A percentile compares a stretch with the other conserved stretches of the same genome.
phyloP scores from a whole-genome alignment of 2,329 filamentous ascomycete species.

The Chrysoporthe deuterocubensis region DNA sequence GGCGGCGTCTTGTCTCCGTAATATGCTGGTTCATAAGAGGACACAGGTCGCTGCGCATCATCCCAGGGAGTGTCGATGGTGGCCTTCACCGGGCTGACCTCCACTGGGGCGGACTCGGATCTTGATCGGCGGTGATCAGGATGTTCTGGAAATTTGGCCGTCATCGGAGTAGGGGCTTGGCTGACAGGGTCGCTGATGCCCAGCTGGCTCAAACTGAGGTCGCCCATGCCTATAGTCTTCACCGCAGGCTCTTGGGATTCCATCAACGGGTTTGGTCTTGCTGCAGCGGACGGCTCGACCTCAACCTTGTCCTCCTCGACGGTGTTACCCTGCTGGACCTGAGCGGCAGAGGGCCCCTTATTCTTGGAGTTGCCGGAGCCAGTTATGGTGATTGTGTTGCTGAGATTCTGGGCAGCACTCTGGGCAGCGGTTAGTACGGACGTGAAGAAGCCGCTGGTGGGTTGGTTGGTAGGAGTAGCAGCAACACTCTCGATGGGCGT shows the following conservation, averaged over 20 bases:
- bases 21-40: constrained; percentile 51
- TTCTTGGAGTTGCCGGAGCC: constrained; percentile 50
- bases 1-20: constrained; percentile 69
- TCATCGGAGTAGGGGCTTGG: constrained; percentile 59
- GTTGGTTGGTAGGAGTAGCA: constrained; percentile 47
- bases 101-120: constrained; percentile 64
- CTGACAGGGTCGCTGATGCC: constrained; percentile 71
- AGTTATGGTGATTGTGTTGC: constrained; percentile 73
- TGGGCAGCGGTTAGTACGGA: constrained; percentile 92
- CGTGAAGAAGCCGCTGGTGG: constrained; percentile 82
- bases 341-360: constrained; percentile 9
- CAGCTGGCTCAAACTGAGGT: constrained; percentile 86
- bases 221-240: constrained; percentile 85
- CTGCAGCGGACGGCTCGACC: constrained; percentile 48
- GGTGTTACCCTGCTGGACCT: constrained; percentile 33
- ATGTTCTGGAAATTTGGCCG: constrained; percentile 57
- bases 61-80: constrained; percentile 44
- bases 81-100: constrained; percentile 38
- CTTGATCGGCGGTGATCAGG: constrained; percentile 49
- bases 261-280: constrained; percentile 45
- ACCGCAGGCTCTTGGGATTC: constrained; percentile 75
- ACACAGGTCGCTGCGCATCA: constrained; percentile 48
- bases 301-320: constrained; percentile 44
- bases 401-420: constrained; percentile 80
- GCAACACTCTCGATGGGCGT: constrained; percentile 74